phyloP scores from a whole-genome alignment of 2,329 filamentous ascomycete genomes.

The Fusarium albidum region DNA sequence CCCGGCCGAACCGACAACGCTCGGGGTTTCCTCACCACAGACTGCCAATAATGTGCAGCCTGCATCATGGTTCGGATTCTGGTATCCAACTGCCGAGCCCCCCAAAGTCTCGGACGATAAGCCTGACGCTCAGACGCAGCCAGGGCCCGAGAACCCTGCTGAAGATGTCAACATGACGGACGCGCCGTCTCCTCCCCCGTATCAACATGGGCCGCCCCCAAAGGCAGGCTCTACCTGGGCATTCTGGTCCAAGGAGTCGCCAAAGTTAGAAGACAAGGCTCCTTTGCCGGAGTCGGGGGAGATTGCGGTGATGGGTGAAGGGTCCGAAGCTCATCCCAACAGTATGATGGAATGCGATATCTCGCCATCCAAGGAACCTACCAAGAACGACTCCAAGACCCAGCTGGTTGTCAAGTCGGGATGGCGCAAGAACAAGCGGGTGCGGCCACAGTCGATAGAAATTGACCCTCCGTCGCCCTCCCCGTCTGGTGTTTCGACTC shows the following conservation, averaged over 20 bases:
- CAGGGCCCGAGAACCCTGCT: constrained; percentile 30
- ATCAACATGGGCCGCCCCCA: constrained; percentile 48
- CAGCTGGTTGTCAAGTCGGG: constrained; percentile 40
- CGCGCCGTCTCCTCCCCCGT: constrained; percentile 43
- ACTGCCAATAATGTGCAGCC: constrained; percentile 30
- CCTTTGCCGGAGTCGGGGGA: constrained; percentile 54
- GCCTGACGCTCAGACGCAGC: constrained; percentile 15
- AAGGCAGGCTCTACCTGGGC: constrained; percentile 76
- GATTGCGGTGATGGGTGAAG: constrained; percentile 65
- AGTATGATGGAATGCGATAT: constrained; percentile 56
- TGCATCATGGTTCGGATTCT: constrained; percentile 53
- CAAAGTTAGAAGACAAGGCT: constrained; percentile 45
- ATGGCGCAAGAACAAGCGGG: constrained; percentile 55
- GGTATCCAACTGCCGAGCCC: constrained; percentile 41
- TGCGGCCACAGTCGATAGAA: constrained; percentile 58
- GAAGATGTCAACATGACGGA: constrained; percentile 56
- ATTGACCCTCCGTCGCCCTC: constrained; percentile 49
- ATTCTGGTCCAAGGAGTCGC: constrained; percentile 75
- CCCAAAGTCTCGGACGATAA: constrained; percentile 20
- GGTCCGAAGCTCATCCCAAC: constrained; percentile 63
- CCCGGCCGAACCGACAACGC: constrained; percentile 27
- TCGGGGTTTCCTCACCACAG: constrained; percentile 24
- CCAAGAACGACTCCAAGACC: constrained; percentile 38
- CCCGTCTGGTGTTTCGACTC: constrained; percentile 33
- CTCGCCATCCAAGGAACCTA: constrained; percentile 46